Base-by-base conservation (phyloP, 1,284 basidiomycete genomes). In the Moesziomyces antarcticus region DNA sequence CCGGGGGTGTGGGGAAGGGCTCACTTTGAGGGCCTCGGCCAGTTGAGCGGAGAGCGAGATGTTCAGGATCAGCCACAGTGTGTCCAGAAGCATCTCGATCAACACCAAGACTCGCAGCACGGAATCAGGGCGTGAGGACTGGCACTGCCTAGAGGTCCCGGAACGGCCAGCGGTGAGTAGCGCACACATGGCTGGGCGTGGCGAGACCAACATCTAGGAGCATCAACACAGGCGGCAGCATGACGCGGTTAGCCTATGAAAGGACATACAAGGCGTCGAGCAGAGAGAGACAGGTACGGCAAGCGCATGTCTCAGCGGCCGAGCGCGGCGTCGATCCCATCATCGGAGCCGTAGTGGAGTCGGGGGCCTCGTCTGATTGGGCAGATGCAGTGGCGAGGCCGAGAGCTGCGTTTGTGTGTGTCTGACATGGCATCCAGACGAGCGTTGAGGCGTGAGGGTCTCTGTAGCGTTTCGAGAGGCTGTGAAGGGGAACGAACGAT, bases 161-260 rank as follows among this genome's bases (percentile, higher is more conserved):
- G 33, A 54, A 33, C 30, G 1, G 30, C 9, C 30, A 13, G 30
- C 30, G 30, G 14, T 40, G 16, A 6, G 16, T 8, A 18, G 7
- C 5, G 37, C 37, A 40, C 35, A 21, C 45, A 46, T 54, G 43
- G 52, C 43, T 30, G 8, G 30, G 27, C 20, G 42, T 45, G n/a
- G 25, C 25, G 43, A 44, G 24, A 54, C 21, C 43, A 55, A 55
- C 53, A 55, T 55, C 53, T 55, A 55, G 35, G 16, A 22, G 53
- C 35, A 14, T 24, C 53, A 37, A 47, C 30, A 24, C 24, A 37
- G 22, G 22, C 20, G 20, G 16, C 18, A 24, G 21, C 35, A 13
- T 24, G 22, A 40, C 14, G 37, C 27, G 13, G 37, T 9, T 37
- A 24, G 22, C 11, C 16, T 18, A 43, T 4, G 52, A 13, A 13